phyloP scores from a whole-genome alignment of 371 early-diverging fungal species.

The Basidiobolus meristosporus region DNA sequence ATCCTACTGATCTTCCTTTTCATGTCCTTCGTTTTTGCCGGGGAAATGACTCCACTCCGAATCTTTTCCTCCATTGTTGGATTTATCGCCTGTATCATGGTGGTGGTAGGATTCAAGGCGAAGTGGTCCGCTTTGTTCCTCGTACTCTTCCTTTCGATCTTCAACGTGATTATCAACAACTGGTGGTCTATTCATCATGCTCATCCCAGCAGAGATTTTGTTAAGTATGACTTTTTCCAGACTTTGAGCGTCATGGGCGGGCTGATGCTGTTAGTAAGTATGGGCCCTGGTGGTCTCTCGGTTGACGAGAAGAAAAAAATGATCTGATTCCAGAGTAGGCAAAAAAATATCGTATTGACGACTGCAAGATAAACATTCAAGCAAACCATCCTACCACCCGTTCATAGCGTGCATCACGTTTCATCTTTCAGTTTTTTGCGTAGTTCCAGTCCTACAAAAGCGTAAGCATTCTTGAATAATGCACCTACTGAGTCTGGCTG shows the following conservation, averaged over 20 bases:
- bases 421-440: too few species aligned
- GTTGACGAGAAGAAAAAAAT: conserved; percentile 97
- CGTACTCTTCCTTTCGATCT: conserved; percentile 67
- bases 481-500: too few species aligned
- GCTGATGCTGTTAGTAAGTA: conserved; percentile 75
- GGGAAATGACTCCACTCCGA: conserved; percentile 54
- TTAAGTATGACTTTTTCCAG: conserved; percentile 96
- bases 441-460: too few species aligned
- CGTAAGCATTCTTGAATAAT: too few species aligned
- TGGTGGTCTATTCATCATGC: conserved; percentile 84
- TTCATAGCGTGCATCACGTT: too few species aligned
- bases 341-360: too few species aligned
- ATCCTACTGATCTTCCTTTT: conserved; percentile 83
- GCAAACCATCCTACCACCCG: too few species aligned
- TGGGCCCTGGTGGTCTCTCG: conserved; percentile 82
- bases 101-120: conserved; percentile 92
- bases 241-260: conserved; percentile 90
- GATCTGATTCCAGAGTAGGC: too few species aligned
- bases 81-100: conserved; percentile 75
- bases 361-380: too few species aligned
- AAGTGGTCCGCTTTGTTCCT: conserved; percentile 86
- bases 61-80: conserved; percentile 47
- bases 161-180: conserved; percentile 85
- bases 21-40: conserved; percentile 69
- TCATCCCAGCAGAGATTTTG: conserved; percentile 68